A percentile compares a stretch with the other conserved stretches of the same genome.
These are phyloP conservation scores for Narthecium ossifragum DNA, from an alignment of 106 monocot species.

Conservation along the genomic window DNA sequence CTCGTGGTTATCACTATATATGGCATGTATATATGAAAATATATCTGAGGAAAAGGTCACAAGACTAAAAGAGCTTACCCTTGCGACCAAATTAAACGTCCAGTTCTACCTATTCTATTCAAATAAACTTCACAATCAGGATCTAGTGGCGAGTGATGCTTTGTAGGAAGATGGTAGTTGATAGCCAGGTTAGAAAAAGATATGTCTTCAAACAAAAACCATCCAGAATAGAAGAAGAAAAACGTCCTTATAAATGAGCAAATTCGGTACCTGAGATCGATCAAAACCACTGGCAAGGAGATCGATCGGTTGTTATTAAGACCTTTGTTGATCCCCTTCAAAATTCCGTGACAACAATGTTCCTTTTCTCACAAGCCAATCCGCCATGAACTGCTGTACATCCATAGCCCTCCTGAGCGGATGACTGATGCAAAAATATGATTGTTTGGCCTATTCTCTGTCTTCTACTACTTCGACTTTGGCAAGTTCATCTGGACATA, in stretches of 20 bases:
- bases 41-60: no score
- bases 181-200: slow-evolving; percentile 92
- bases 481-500: slow-evolving; percentile 73
- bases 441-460: slow-evolving; percentile 89
- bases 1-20: no score
- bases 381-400: slow-evolving; percentile 95
- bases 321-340: slow-evolving; percentile 83
- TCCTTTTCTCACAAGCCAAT: slow-evolving; percentile 71
- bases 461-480: slow-evolving; percentile 79
- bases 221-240: slow-evolving; percentile 1
- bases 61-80: slow-evolving; percentile 31
- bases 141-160: slow-evolving; percentile 37
- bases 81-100: slow-evolving; percentile 94
- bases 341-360: slow-evolving; percentile 79
- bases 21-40: no score
- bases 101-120: slow-evolving; percentile 92
- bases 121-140: slow-evolving; percentile 94
- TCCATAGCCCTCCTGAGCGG: slow-evolving; percentile 69
- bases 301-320: slow-evolving; percentile 88
- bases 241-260: not conserved
- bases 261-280: slow-evolving; percentile 62
- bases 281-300: slow-evolving; percentile 93
- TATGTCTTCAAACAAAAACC: slow-evolving; percentile 26
- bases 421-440: slow-evolving; percentile 67
- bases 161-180: slow-evolving; percentile 88